phyloP scores from a whole-genome alignment of 805 yeast genomes.

The Hanseniaspora thailandica region DNA sequence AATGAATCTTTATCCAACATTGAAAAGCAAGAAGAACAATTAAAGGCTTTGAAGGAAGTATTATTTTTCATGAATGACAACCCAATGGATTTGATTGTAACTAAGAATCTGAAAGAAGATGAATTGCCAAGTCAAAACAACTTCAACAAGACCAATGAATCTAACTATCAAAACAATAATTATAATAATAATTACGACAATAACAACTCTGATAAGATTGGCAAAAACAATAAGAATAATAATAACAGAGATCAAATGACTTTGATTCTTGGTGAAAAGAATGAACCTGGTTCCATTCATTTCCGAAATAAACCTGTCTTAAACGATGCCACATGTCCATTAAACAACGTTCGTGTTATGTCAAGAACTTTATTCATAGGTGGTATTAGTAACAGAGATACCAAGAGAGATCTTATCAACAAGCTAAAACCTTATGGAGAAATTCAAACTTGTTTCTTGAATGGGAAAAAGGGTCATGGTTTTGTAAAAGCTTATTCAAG shows the following conservation, averaged over 20 bases:
- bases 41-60: constrained; percentile 2
- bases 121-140: neutral
- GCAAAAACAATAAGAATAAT: constrained; percentile 6
- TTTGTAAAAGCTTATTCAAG: constrained; percentile 90
- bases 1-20: constrained; percentile 5
- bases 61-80: constrained; percentile 9
- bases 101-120: constrained; percentile 6
- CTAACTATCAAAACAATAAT: constrained; percentile 14
- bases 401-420: constrained; percentile 55
- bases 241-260: constrained; percentile 26
- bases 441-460: constrained; percentile 80
- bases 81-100: constrained; percentile 3
- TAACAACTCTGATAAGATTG: constrained; percentile 16
- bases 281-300: constrained; percentile 61
- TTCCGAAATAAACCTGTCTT: constrained; percentile 64
- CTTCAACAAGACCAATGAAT: constrained; percentile 15
- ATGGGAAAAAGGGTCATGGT: constrained; percentile 86
- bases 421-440: constrained; percentile 76
- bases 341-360: constrained; percentile 67
- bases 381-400: constrained; percentile 78
- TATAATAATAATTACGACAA: constrained; percentile 16
- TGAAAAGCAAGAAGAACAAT: constrained; percentile 13
- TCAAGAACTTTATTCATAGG: constrained; percentile 90
- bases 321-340: constrained; percentile 59
- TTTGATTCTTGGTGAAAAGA: constrained; percentile 41